A percentile compares a stretch with the other conserved stretches of the same genome.
These are phyloP conservation scores for Barbarea vulgaris DNA, from an alignment of 345 rosid genomes.

Conservation along the genomic window DNA sequence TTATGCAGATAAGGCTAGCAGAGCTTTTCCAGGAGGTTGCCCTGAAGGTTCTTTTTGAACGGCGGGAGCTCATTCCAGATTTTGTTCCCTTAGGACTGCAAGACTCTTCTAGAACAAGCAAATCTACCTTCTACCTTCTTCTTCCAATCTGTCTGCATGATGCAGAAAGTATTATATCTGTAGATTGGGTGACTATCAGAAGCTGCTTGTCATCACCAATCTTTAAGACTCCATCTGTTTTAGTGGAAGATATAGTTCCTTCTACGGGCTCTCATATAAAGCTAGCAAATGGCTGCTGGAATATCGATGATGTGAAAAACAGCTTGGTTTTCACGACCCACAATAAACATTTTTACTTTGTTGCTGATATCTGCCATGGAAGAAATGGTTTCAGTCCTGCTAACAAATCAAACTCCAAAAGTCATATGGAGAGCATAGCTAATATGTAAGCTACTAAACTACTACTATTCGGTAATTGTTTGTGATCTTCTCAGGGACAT, in stretches of 20 bases:
- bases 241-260: conserved; percentile 37
- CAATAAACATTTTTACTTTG: conserved; percentile 64
- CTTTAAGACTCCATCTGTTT: conserved; percentile 49
- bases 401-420: conserved; percentile 44
- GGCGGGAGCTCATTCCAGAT: conserved; percentile 54
- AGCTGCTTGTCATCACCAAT: conserved; percentile 84
- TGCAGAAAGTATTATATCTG: conserved; percentile 39
- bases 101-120: conserved; percentile 42
- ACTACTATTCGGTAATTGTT: conserved; percentile 12
- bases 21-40: conserved; percentile 78
- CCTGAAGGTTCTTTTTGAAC: conserved; percentile 72
- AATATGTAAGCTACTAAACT: conserved; percentile 53
- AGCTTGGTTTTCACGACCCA: conserved; percentile 69
- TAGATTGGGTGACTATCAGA: conserved; percentile 68
- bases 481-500: conserved; percentile 23
- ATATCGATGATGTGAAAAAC: conserved; percentile 59
- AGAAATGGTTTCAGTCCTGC: conserved; percentile 57
- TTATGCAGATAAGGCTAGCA: conserved; percentile 65
- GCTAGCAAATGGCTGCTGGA: conserved; percentile 69
- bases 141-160: conserved; percentile 61
- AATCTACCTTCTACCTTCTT: conserved; percentile 72
- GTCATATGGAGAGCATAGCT: conserved; percentile 53
- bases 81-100: conserved; percentile 59
- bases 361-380: conserved; percentile 46
- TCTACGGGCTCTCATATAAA: conserved; percentile 40